phyloP scores from a whole-genome alignment of 2,329 filamentous ascomycete species.

The Fusarium verrucosum region DNA sequence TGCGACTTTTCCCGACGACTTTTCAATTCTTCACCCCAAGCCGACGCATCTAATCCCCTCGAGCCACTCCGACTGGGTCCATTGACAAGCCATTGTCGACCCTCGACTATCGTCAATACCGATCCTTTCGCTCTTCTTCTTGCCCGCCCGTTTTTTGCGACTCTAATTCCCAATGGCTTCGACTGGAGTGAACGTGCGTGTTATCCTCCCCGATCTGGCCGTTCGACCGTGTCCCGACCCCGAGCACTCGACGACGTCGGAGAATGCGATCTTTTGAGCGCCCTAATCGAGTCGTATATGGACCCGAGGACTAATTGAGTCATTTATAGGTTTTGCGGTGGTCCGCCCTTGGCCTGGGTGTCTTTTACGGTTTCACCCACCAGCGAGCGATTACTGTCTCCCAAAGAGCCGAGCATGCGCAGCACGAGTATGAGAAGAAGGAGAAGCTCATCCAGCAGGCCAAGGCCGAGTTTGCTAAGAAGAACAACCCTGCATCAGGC shows the following conservation, averaged over 20 bases:
- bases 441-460: conserved; percentile 90
- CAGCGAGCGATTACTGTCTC: conserved; percentile 80
- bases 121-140: conserved; percentile 50
- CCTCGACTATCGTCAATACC: conserved; percentile 48
- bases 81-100: conserved; percentile 56
- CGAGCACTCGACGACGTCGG: conserved; percentile 29
- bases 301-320: conserved; percentile 44
- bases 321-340: conserved; percentile 87
- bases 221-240: conserved; percentile 36
- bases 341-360: conserved; percentile 88
- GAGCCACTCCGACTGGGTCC: conserved; percentile 54
- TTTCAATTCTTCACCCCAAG: conserved; percentile 54
- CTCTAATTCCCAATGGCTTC: conserved; percentile 66
- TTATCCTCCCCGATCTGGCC: conserved; percentile 43
- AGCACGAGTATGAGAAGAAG: conserved; percentile 91
- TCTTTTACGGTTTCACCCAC: conserved; percentile 96
- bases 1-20: conserved; percentile 59
- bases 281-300: conserved; percentile 21
- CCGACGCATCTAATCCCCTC: conserved; percentile 53
- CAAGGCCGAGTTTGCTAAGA: conserved; percentile 87
- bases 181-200: conserved; percentile 74
- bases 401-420: conserved; percentile 74
- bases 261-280: conserved; percentile 24
- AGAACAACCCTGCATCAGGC: conserved; percentile 65
- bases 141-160: conserved; percentile 55